A percentile compares a stretch with the other conserved stretches of the same genome.
Evolutionary conservation across 2,329 filamentous ascomycete species (phyloP).

Genomic region (Arthrobotrys megalospora): DNA sequence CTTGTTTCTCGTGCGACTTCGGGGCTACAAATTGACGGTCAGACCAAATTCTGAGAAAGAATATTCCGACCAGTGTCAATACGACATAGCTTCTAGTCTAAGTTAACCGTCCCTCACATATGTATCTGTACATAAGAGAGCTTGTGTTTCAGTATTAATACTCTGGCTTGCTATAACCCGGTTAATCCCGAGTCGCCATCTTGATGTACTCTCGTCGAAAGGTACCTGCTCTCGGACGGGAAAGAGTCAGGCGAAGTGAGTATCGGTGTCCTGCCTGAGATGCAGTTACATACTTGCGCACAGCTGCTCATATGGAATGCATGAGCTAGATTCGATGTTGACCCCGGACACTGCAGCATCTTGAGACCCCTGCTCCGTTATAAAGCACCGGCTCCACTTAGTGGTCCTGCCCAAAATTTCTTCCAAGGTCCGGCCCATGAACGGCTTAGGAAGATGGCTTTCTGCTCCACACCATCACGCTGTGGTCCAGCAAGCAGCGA

Average conservation of each 20-base stretch:
- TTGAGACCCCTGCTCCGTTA: slow-evolving; percentile 49
- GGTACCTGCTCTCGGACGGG: neutral
- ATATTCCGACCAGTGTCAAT: neutral
- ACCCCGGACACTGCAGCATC: slow-evolving; percentile 41
- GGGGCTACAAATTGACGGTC: slow-evolving; percentile 15
- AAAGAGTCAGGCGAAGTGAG: neutral
- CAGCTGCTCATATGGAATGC: slow-evolving; percentile 4
- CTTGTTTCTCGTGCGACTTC: slow-evolving; percentile 42
- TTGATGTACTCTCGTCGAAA: neutral
- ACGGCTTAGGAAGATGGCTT: slow-evolving; percentile 37
- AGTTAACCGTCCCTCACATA: slow-evolving; percentile 5
- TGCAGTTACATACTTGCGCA: slow-evolving; percentile 25
- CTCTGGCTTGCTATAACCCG: slow-evolving; percentile 37
- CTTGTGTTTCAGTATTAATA: slow-evolving; percentile 44
- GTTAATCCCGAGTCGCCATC: slow-evolving; percentile 39
- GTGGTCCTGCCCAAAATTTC: slow-evolving; percentile 58
- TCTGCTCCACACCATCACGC: slow-evolving; percentile 58
- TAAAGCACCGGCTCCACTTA: slow-evolving; percentile 58
- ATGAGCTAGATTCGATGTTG: slow-evolving; percentile 45
- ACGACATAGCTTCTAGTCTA: too few relatives aligned
- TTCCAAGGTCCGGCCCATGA: slow-evolving; percentile 49
- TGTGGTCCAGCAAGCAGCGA: slow-evolving; percentile 35
- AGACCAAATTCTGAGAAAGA: neutral
- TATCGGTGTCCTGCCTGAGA: slow-evolving; percentile 19
- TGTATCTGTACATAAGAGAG: neutral